Percentiles rank a stretch among this genome's conserved stretches.
These are phyloP conservation scores for Tuber melanosporum DNA, from an alignment of 495 filamentous ascomycete genomes.

Conservation along the genomic window DNA sequence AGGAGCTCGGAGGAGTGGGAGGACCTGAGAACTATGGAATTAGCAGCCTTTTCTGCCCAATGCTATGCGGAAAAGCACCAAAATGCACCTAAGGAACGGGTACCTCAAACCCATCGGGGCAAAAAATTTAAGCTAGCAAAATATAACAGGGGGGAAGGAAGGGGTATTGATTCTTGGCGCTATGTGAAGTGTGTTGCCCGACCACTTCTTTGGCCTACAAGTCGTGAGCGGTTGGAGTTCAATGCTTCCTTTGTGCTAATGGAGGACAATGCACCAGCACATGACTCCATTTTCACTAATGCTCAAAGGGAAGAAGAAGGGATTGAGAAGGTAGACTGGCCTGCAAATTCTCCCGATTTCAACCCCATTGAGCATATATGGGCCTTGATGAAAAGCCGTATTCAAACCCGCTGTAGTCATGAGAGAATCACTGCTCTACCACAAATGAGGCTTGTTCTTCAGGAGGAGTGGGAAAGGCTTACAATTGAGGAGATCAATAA, in stretches of 20 bases:
- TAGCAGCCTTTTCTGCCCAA: neutral
- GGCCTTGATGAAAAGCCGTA: slow-evolving; percentile 4
- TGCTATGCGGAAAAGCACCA: neutral
- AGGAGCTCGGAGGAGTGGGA: neutral
- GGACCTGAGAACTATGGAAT: neutral
- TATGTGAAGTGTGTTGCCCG: slow-evolving; percentile 5
- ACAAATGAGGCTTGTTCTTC: neutral
- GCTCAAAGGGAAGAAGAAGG: neutral
- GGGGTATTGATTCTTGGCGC: slow-evolving; percentile 10
- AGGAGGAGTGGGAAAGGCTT: slow-evolving; percentile 12
- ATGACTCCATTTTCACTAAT: slow-evolving; percentile 4
- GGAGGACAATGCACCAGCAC: slow-evolving; percentile 5
- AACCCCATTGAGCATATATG: slow-evolving; percentile 14
- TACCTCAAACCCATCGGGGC: neutral
- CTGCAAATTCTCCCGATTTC: slow-evolving; percentile 7
- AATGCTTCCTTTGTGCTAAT: slow-evolving; percentile 7
- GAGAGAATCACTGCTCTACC: slow-evolving; percentile 1
- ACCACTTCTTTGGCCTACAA: slow-evolving; percentile 6
- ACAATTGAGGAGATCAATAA: slow-evolving; percentile 26
- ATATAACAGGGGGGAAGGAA: neutral
- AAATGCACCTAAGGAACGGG: neutral
- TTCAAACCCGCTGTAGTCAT: neutral
- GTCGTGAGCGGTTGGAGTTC: neutral
- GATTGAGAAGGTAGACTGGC: neutral
- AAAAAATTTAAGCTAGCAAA: neutral